Conservation (phyloP, 495 filamentous ascomycete genomes). For the Neurospora terricola region DNA sequence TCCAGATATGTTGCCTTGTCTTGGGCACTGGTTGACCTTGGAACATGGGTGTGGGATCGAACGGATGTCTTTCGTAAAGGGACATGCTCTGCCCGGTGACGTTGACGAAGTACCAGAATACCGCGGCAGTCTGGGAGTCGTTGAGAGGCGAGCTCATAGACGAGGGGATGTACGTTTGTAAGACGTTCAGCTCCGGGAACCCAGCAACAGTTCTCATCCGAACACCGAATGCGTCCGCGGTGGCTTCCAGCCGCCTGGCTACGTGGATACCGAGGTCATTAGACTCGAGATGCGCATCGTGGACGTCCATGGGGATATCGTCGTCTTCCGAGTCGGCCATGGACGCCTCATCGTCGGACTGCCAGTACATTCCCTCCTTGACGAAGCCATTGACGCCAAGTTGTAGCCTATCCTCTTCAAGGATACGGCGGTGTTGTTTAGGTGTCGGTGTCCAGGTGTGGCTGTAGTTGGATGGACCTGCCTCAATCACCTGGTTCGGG, state of each 20-base stretch:
- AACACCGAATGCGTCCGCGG: constrained; percentile 25
- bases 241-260: constrained; percentile 21
- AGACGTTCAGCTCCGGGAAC: constrained; percentile 43
- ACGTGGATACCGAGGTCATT: constrained; percentile 32
- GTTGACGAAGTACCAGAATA: constrained; percentile 90
- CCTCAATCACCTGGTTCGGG: neutral
- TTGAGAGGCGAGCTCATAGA: constrained; percentile 69
- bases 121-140: constrained; percentile 70
- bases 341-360: constrained; percentile 58
- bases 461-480: neutral
- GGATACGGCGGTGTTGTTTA: neutral
- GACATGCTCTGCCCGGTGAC: constrained; percentile 82
- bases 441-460: neutral
- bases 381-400: neutral
- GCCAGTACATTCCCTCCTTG: constrained; percentile 27
- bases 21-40: constrained; percentile 51
- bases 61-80: constrained; percentile 74
- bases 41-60: constrained; percentile 66
- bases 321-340: constrained; percentile 49
- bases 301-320: constrained; percentile 16
- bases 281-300: constrained; percentile 21
- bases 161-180: constrained; percentile 68
- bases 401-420: neutral
- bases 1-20: constrained; percentile 73
- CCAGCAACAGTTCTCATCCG: constrained; percentile 34